Base-by-base conservation (phyloP, 306 rosid species). In the Dalbergia cochinchinensis region DNA sequence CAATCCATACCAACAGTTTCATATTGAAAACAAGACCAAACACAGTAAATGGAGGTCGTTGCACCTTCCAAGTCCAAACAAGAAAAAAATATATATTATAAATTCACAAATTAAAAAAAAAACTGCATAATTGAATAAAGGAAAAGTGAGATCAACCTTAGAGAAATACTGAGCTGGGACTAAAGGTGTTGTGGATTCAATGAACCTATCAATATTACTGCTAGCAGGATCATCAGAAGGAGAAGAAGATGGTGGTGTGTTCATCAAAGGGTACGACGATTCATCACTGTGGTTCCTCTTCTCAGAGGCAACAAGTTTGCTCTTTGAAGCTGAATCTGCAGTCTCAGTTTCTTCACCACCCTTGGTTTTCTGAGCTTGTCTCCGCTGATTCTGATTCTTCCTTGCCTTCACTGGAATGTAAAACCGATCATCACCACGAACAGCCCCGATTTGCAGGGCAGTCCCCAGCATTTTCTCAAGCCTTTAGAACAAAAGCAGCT, bases 121-220 rank as follows among this genome's bases (percentile, higher is more conserved):
- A 54, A 78, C 50, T 22, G 18, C 44, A 41, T 26, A 76, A 51
- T 45, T 70, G 39, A 13, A 51, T 35, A 73, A 87, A 74, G 63
- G 44, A 73, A 51, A 69, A 8, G 79, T 2, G n/a, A 67, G 75
- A 90, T 83, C 85, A 66, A 92, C 98, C 98, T 92, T 87, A 9
- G 98, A 90, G 69, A 92, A 87, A 84, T 75, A 88, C 78, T 87
- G 98, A 57, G 92, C 97, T 1, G 90, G 88, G 39, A 94, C 91
- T 42, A 83, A 83, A 69, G 97, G 98, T 45, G 83, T 86, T 9
- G 90, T 94, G 22, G 91, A 86, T 55, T 90, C 85, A 81, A 94
- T 69, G 69, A 94, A 90, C 82, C 90, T 83, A 72, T 94, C 91
- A 47, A 94, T 82, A 75, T 94, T 92, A 71, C 80, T 92, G 65